Percentiles rank a stretch among this genome's conserved stretches.
Evolutionary conservation across 371 early-diverging fungal species (phyloP).

Genomic region (Rhizopus delemar): DNA sequence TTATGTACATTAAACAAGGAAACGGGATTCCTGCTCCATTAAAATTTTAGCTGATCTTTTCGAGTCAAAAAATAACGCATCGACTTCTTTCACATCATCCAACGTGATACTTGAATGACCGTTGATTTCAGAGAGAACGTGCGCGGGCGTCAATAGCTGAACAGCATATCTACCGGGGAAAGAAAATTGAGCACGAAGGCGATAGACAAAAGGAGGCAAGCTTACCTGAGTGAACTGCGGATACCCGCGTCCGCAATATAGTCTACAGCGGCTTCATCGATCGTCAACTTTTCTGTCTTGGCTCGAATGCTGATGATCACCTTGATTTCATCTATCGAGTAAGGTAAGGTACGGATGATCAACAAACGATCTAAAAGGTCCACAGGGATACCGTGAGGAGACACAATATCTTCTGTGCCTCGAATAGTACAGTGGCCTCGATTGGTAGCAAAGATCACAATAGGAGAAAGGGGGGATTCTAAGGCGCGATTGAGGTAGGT

Average conservation of each 20-base stretch:
- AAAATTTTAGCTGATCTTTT: constrained; percentile 80
- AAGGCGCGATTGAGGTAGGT: constrained; percentile 97
- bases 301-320: constrained; percentile 90
- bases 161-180: constrained; percentile 82
- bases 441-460: constrained; percentile 97
- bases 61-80: constrained; percentile 88
- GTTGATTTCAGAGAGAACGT: constrained; percentile 81
- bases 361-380: constrained; percentile 96
- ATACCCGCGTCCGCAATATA: constrained; percentile 82
- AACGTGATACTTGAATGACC: constrained; percentile 76
- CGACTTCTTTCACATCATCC: constrained; percentile 86
- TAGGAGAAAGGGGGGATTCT: constrained; percentile 92
- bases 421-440: constrained; percentile 94
- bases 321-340: constrained; percentile 89
- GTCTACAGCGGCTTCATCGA: constrained; percentile 76
- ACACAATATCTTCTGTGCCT: constrained; percentile 88
- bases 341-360: constrained; percentile 92
- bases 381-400: constrained; percentile 96
- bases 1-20: constrained; percentile 23
- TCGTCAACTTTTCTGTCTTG: constrained; percentile 81
- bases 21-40: constrained; percentile 44
- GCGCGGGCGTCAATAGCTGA: constrained; percentile 94
- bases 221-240: constrained; percentile 74
- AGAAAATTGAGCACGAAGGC: too few species aligned
- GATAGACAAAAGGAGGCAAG: background rate